Evolutionary conservation across 106 monocot genomes (phyloP), one percentile per base, ranked within the genome.

Genomic region (Iris macrosiphon): DNA sequence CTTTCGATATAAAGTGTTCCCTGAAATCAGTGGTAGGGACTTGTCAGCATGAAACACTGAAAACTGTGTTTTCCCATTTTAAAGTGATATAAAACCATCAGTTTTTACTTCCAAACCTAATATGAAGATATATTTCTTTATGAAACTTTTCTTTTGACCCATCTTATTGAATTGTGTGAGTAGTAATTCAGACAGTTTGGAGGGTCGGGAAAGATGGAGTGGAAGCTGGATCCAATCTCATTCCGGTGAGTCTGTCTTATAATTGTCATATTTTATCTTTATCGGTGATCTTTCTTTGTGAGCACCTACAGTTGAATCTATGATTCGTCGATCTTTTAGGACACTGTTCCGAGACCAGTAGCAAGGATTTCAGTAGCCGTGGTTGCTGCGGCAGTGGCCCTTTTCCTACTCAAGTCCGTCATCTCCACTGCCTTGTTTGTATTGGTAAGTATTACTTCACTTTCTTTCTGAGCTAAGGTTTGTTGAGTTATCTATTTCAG

Each of bases 341-440:
- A 55, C 17, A 59, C 79, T 16, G 67, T 92, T 57, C 92, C 92
- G 3, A 65, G 76, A 43, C 82, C 86, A 21, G 32, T 79, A 48
- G 86, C 92, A 28, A 86, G 73, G 61, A 65, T 86, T 39, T 44
- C 59, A 51, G 86, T 86, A 8, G 56, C 66, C 30, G 66, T 58
- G 43, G 71, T 52, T 71, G 63, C 72, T 13, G 60, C 38, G 16
- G 31, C 64, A 4, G 50, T 73, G 40, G 52, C 66, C 15, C 59
- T 92, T 66, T 86, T 92, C 56, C 67, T 86, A 3, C 66, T 92
- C 4, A 92, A 92, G 27, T 76, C 92, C 1, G 32, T 89, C 26
- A 31, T 88, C 16, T 88, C 88, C 31, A 88, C 83, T n/a, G 83
- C 75, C 40, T 79, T 88, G 27, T 89, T 89, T 54, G 89, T 80